These are phyloP conservation scores for Dipteronia sinensis DNA, from an alignment of 345 rosid genomes.

Conservation along the genomic window DNA sequence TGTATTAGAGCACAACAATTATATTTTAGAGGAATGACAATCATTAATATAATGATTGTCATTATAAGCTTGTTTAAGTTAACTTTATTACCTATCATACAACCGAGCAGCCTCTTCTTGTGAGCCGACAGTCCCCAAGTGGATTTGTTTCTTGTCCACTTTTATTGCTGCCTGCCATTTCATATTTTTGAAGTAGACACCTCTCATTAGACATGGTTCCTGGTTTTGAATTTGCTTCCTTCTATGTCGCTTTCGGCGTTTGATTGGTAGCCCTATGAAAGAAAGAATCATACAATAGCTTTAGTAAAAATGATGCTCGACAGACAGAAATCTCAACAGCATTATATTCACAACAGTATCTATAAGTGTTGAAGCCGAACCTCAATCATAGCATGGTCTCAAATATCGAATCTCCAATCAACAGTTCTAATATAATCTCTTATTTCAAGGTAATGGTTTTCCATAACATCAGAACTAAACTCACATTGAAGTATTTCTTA, in stretches of 20 bases:
- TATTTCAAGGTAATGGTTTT: conserved; percentile 8
- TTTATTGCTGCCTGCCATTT: conserved; percentile 99
- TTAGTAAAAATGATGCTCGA: conserved; percentile 10
- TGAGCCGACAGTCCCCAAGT: conserved; percentile 89
- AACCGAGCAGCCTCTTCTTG: conserved; percentile 95
- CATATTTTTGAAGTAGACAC: conserved; percentile 97
- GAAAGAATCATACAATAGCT: conserved; percentile 14
- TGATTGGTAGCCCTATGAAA: conserved; percentile 70
- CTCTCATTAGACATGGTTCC: conserved; percentile 95
- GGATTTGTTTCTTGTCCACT: conserved; percentile 95
- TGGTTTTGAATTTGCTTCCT: conserved; percentile 85
- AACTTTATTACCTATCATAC: conserved; percentile 69
- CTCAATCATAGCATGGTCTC: not conserved
- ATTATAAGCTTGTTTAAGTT: conserved; percentile 4
- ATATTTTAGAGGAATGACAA: not conserved
- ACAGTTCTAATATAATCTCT: not conserved
- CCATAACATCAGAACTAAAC: not conserved
- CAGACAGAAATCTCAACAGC: conserved; percentile 6
- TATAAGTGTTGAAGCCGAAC: not conserved
- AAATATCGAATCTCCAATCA: not conserved
- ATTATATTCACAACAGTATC: not conserved
- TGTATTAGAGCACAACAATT: not conserved
- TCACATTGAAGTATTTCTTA: not conserved
- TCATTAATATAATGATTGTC: not conserved
- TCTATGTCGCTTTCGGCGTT: conserved; percentile 88